Evolutionary conservation across 371 early-diverging fungal genomes (phyloP), one percentile per base, ranked within the genome.

Genomic region (Rhizomucor miehei): DNA sequence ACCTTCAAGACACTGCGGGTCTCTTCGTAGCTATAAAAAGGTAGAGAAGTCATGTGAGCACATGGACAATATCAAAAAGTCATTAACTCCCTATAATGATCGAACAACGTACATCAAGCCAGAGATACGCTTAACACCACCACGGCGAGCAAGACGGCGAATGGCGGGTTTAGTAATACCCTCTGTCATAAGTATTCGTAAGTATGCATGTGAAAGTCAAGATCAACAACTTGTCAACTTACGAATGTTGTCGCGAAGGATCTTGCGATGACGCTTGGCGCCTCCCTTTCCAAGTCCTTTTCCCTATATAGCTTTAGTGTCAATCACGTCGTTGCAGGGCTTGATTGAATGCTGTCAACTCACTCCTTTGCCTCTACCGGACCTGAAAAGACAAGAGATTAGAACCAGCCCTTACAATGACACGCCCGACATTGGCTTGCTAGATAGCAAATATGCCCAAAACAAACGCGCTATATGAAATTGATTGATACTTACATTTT

Each of bases 101-200:
- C n/a, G n/a, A 2, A 14, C 13, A 19, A 24, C 36, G 20, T 52
- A 52, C 46, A 98, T 97, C 57, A 97, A 93, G 56, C 95, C 97
- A 52, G 96, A 95, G 81, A 99, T 97, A 89, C 99, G 94, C 89
- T 98, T 98, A 77, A 99, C 99, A 89, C 99, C 99, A 73, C 99
- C 99, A 92, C 99, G 96, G 75, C 99, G 94, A 50, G 99, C 99
- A 58, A 99, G 96, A 90, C 99, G 95, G 81, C 99, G 98, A 73
- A 99, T 98, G 67, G 99, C 99, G 58, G 99, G 99, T 89, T 99
- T 99, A 71, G 97, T 97, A 71, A 99, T 99, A 70, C 98, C 98
- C 83, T 92, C 86, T 54, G 44, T 44, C n/a, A 24, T 2, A 24
- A 38, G 23, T 20, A 23, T 12, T 1, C 0, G 13, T 14, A 5